A percentile compares a stretch with the other conserved stretches of the same genome.
These are phyloP conservation scores for Globisporangium irregulare DNA, from an alignment of 352 stramenopile species.

Conservation along the genomic window DNA sequence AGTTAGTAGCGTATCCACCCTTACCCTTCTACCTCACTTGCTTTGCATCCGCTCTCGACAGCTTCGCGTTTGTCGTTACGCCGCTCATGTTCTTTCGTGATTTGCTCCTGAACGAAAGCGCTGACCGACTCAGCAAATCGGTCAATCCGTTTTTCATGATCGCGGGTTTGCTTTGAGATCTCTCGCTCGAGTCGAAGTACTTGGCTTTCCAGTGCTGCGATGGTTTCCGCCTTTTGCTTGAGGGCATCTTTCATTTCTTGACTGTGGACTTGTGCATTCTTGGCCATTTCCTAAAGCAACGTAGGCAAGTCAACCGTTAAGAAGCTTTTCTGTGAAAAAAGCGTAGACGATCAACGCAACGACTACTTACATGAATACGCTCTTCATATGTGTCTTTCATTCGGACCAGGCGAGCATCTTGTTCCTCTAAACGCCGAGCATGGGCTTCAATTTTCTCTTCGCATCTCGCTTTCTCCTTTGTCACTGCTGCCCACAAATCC, in stretches of 20 bases:
- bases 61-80: constrained; percentile 23
- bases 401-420: constrained; percentile 29
- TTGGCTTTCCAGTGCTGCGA: constrained; percentile 38
- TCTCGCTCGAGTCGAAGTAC: constrained; percentile 41
- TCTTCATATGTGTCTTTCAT: constrained; percentile 50
- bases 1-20: background rate
- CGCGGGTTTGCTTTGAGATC: constrained; percentile 38
- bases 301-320: background rate
- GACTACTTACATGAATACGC: constrained; percentile 37
- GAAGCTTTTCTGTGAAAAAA: too few species aligned
- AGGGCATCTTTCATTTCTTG: constrained; percentile 31
- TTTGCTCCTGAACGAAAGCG: constrained; percentile 54
- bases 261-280: constrained; percentile 23
- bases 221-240: constrained; percentile 26
- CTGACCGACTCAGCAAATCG: constrained; percentile 47
- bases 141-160: constrained; percentile 57
- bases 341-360: too few species aligned
- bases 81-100: constrained; percentile 39
- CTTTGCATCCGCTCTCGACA: background rate
- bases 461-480: constrained; percentile 32
- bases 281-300: constrained; percentile 20
- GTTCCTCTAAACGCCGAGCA: constrained; percentile 38
- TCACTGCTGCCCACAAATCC: constrained; percentile 23
- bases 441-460: constrained; percentile 45
- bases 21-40: background rate